Percentiles rank a stretch among this genome's conserved stretches.
These are phyloP conservation scores for Thraustotheca clavata DNA, from an alignment of 352 stramenopile genomes.

Conservation along the genomic window DNA sequence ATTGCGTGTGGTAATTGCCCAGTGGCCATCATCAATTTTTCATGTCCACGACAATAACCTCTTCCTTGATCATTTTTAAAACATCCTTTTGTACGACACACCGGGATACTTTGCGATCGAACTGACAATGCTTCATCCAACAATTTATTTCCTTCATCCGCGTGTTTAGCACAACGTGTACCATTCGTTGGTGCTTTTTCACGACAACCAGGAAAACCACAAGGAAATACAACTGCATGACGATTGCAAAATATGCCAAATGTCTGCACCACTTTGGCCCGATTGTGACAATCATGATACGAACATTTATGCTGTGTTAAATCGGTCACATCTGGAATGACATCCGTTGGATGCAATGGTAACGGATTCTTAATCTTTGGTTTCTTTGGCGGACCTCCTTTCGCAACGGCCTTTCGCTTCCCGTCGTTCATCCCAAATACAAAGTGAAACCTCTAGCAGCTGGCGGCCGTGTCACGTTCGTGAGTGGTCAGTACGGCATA, in stretches of 20 bases:
- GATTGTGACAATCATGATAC: constrained; percentile 70
- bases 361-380: not conserved
- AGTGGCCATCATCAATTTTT: constrained; percentile 81
- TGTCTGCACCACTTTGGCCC: constrained; percentile 56
- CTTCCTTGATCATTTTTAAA: constrained; percentile 85
- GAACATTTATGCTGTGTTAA: constrained; percentile 40
- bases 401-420: not conserved
- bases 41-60: constrained; percentile 76
- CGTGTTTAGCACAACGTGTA: constrained; percentile 67
- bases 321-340: not conserved
- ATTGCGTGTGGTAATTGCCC: constrained; percentile 58
- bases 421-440: not conserved
- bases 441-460: constrained; percentile 11
- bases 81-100: constrained; percentile 64
- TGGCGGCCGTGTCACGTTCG: not conserved
- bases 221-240: constrained; percentile 76
- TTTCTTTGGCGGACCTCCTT: not conserved
- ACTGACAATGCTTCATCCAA: constrained; percentile 41
- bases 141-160: constrained; percentile 40
- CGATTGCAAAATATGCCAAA: constrained; percentile 83
- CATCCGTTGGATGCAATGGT: not conserved
- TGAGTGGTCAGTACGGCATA: not conserved
- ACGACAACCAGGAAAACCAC: constrained; percentile 76
- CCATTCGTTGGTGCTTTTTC: constrained; percentile 53
- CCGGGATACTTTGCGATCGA: constrained; percentile 63